phyloP scores from a whole-genome alignment of 2,329 filamentous ascomycete species.

The Colletotrichum brevisporum region DNA sequence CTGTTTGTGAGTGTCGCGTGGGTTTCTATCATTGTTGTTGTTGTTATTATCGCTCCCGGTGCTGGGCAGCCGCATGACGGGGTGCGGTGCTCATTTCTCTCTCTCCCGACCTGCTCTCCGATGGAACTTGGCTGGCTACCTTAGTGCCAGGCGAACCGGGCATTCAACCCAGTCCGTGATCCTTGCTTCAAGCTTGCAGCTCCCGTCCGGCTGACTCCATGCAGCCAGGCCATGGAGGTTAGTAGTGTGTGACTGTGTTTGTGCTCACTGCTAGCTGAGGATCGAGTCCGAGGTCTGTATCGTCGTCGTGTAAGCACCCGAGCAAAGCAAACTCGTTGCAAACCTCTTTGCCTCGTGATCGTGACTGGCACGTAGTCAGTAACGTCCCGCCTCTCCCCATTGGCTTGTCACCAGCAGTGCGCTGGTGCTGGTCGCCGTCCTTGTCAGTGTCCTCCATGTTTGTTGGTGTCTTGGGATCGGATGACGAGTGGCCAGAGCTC shows the following conservation, averaged over 20 bases:
- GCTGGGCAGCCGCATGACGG: not conserved
- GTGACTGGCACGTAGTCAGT: conserved; percentile 4
- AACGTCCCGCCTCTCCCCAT: not conserved
- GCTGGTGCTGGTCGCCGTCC: conserved; percentile 9
- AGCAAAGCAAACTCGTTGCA: not conserved
- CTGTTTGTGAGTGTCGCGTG: not conserved
- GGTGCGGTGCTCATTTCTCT: not conserved
- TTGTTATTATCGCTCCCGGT: too few relatives aligned
- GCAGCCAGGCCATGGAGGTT: not conserved
- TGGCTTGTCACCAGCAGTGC: conserved; percentile 5
- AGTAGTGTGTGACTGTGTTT: too few relatives aligned
- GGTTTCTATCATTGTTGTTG: too few relatives aligned
- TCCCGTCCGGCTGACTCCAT: conserved; percentile 21
- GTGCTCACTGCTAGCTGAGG: not conserved
- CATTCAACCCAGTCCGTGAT: conserved; percentile 27
- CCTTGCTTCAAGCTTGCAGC: conserved; percentile 17
- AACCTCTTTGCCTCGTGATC: not conserved
- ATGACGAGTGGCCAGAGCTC: conserved; percentile 32
- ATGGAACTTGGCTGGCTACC: conserved; percentile 17
- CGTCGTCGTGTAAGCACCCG: conserved; percentile 17
- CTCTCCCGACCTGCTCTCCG: not conserved
- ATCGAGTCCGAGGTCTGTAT: conserved; percentile 16
- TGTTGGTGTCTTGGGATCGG: conserved; percentile 7
- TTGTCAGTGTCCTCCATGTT: conserved; percentile 6
- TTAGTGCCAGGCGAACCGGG: conserved; percentile 24